Conservation (phyloP, 2,329 filamentous ascomycete species). For the Penicillium concentricum region DNA sequence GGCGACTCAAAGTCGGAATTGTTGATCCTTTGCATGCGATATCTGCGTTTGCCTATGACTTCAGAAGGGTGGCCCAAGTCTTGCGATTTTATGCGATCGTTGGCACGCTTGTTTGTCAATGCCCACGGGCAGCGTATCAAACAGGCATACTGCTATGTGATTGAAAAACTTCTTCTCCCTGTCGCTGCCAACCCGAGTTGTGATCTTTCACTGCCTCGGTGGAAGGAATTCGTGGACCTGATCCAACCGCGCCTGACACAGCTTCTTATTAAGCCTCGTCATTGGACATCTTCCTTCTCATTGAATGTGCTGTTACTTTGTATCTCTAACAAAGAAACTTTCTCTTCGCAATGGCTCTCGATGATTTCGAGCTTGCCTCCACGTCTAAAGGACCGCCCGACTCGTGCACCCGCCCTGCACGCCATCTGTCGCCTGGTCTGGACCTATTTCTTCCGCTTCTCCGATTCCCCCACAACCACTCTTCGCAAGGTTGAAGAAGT, state of each 20-base stretch:
- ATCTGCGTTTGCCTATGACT: conserved; percentile 73
- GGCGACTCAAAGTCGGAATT: conserved; percentile 79
- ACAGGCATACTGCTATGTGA: conserved; percentile 87
- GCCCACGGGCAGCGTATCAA: conserved; percentile 89
- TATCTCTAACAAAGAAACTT: conserved; percentile 79
- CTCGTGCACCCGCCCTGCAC: conserved; percentile 77
- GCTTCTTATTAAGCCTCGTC: conserved; percentile 85
- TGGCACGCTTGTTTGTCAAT: conserved; percentile 78
- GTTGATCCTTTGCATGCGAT: conserved; percentile 86
- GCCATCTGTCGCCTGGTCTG: conserved; percentile 87
- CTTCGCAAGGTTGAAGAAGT: conserved; percentile 86
- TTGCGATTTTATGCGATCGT: conserved; percentile 80
- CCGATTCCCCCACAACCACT: conserved; percentile 66
- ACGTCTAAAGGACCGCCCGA: conserved; percentile 78
- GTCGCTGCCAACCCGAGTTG: conserved; percentile 77
- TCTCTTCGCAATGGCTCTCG: conserved; percentile 82
- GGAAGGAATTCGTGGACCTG: conserved; percentile 79
- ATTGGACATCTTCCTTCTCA: conserved; percentile 88
- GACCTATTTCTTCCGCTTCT: conserved; percentile 87
- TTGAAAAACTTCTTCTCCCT: conserved; percentile 81
- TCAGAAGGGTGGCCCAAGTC: conserved; percentile 78
- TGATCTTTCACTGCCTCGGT: conserved; percentile 77
- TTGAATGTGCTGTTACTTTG: conserved; percentile 84
- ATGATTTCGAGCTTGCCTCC: conserved; percentile 74
- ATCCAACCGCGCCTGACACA: conserved; percentile 76